These are phyloP conservation scores for Meripilus lineatus DNA, from an alignment of 1,284 basidiomycete genomes.

Conservation along the genomic window DNA sequence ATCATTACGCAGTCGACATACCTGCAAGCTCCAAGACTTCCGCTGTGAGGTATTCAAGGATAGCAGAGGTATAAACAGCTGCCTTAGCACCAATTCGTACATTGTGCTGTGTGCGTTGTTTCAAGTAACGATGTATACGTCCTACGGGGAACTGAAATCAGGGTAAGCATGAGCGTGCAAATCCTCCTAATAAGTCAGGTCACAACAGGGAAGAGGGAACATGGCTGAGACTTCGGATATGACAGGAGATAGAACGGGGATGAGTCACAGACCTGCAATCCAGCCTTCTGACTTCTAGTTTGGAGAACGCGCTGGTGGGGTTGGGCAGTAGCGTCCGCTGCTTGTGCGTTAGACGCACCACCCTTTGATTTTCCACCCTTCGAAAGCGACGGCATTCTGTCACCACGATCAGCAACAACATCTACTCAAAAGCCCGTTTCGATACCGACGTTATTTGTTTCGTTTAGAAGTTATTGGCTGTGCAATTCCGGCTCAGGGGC, in stretches of 20 bases:
- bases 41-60: conserved; percentile 87
- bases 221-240: not conserved
- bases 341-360: conserved; percentile 10
- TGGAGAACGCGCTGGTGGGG: conserved; percentile 38
- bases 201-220: too few relatives aligned
- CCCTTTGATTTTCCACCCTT: conserved; percentile 17
- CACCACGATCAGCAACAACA: too few relatives aligned
- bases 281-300: conserved; percentile 80
- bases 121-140: conserved; percentile 93
- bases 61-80: conserved; percentile 88
- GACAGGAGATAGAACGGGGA: not conserved
- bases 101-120: conserved; percentile 90
- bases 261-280: conserved; percentile 67
- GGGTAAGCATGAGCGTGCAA: too few relatives aligned
- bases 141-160: conserved; percentile 85
- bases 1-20: conserved; percentile 30
- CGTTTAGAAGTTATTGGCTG: too few relatives aligned
- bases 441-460: too few relatives aligned
- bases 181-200: too few relatives aligned
- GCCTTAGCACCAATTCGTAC: conserved; percentile 91
- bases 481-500: too few relatives aligned
- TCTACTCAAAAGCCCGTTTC: too few relatives aligned
- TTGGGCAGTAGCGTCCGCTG: conserved; percentile 35
- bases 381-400: too few relatives aligned
- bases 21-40: conserved; percentile 89